Conservation (phyloP, 345 rosid species). For the Anacardium occidentale region DNA sequence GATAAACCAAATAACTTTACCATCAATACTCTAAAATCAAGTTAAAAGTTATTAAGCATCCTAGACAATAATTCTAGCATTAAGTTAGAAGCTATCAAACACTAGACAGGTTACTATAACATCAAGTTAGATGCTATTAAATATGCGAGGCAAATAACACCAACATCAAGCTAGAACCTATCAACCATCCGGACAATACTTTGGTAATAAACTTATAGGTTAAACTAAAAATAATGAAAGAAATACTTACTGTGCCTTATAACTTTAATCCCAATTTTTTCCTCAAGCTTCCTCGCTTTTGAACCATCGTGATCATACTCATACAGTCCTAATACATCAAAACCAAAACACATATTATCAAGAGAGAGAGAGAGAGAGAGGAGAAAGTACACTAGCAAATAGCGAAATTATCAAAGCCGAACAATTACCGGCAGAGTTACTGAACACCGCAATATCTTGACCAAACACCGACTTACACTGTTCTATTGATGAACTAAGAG, state of each 20-base stretch:
- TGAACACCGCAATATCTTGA: constrained; percentile 74
- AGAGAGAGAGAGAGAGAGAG: constrained; percentile 16
- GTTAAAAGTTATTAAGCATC: background rate
- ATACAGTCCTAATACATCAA: constrained; percentile 53
- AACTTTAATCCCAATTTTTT: constrained; percentile 84
- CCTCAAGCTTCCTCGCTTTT: constrained; percentile 80
- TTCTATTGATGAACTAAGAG: constrained; percentile 60
- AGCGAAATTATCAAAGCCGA: constrained; percentile 5
- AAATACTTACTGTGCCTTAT: constrained; percentile 73
- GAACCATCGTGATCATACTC: constrained; percentile 89
- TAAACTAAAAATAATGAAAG: background rate
- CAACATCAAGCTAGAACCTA: background rate
- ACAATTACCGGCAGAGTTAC: constrained; percentile 86
- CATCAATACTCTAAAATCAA: background rate
- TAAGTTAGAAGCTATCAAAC: background rate
- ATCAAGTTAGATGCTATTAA: background rate
- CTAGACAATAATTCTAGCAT: background rate
- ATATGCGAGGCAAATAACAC: too few species aligned
- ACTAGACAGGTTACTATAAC: too few species aligned
- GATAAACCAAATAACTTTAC: background rate
- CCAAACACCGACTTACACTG: constrained; percentile 83
- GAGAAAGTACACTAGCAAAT: constrained; percentile 3
- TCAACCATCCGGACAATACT: background rate
- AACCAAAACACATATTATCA: constrained; percentile 8
- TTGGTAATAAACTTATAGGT: background rate